Percentiles rank a stretch among this genome's conserved stretches.
These are phyloP conservation scores for Acanthochlamys bracteata DNA, from an alignment of 106 monocot genomes.

Conservation along the genomic window DNA sequence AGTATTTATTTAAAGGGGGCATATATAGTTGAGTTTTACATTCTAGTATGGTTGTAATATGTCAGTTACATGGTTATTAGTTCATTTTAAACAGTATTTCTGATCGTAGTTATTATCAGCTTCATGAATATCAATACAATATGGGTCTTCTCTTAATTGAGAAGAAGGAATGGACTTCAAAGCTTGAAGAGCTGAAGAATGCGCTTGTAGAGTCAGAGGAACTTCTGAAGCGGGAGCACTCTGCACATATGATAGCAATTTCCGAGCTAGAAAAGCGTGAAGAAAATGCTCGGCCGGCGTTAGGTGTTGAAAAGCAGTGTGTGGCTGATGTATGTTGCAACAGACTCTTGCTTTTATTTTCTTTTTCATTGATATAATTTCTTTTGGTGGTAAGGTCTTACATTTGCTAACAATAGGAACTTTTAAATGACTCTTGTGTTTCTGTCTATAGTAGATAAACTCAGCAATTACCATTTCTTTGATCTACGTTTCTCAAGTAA, in stretches of 20 bases:
- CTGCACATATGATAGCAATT: conserved; percentile 53
- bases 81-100: not conserved
- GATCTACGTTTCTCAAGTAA: no score
- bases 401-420: no score
- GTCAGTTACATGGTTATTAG: not conserved
- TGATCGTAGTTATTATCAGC: conserved; percentile 35
- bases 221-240: conserved; percentile 79
- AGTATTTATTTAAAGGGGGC: no score
- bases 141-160: conserved; percentile 97
- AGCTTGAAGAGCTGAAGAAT: conserved; percentile 52
- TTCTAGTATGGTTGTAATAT: not conserved
- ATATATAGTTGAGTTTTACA: not conserved
- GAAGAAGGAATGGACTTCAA: conserved; percentile 80
- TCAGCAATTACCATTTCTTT: no score
- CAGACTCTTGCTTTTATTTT: not conserved
- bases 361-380: not conserved
- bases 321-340: conserved; percentile 57
- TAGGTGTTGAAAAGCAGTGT: conserved; percentile 86
- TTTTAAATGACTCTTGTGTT: no score
- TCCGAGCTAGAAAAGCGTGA: conserved; percentile 75
- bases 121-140: conserved; percentile 86
- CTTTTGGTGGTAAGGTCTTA: not conserved
- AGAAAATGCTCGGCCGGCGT: conserved; percentile 66
- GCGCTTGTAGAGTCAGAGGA: conserved; percentile 50
- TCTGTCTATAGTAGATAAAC: no score